Evolutionary conservation across 2,329 filamentous ascomycete genomes (phyloP).

Genomic region (Monilinia fructicola): DNA sequence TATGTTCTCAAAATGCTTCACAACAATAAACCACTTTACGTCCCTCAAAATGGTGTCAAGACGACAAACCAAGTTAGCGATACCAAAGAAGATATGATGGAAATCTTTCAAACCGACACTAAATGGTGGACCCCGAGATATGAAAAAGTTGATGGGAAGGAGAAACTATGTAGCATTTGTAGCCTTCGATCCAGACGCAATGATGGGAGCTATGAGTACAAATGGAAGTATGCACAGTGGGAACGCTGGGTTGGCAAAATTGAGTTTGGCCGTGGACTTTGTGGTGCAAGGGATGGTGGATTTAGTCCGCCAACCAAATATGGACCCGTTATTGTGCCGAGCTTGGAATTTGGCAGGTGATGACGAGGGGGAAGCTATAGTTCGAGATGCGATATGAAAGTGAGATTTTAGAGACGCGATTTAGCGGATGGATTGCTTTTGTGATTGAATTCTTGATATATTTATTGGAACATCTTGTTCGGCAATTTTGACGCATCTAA

Average conservation of each 20-base stretch:
- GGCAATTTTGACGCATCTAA: slow-evolving; percentile 25
- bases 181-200: slow-evolving; percentile 84
- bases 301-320: slow-evolving; percentile 89
- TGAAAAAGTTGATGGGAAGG: slow-evolving; percentile 89
- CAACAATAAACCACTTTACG: slow-evolving; percentile 87
- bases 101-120: slow-evolving; percentile 95
- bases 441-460: neutral
- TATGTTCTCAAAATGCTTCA: slow-evolving; percentile 95
- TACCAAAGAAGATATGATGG: slow-evolving; percentile 99
- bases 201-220: slow-evolving; percentile 34
- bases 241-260: slow-evolving; percentile 53
- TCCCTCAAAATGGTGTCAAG: slow-evolving; percentile 84
- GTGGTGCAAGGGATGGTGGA: slow-evolving; percentile 87
- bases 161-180: slow-evolving; percentile 91
- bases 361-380: slow-evolving; percentile 5
- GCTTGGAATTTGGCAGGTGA: slow-evolving; percentile 70
- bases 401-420: neutral
- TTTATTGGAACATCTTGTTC: neutral
- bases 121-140: slow-evolving; percentile 78
- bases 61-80: slow-evolving; percentile 75
- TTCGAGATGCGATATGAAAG: neutral
- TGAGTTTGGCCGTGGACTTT: slow-evolving; percentile 93
- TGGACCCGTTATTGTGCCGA: slow-evolving; percentile 92
- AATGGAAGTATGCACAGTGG: slow-evolving; percentile 40
- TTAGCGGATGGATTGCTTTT: neutral